These are phyloP conservation scores for Erodium trifolium DNA, from an alignment of 441 rosid genomes.

Conservation along the genomic window DNA sequence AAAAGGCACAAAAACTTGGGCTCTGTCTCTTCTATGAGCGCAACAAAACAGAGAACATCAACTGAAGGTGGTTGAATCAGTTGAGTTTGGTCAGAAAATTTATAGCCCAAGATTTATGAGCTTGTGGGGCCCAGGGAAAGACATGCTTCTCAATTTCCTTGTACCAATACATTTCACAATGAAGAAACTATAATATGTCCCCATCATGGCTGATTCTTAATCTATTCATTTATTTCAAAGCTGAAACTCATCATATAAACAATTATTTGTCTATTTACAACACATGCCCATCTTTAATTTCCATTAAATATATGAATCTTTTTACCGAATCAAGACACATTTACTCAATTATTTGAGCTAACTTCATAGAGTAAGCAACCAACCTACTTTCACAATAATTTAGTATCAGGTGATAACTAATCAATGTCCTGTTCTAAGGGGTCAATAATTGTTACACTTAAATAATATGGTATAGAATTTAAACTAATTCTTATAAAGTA, in stretches of 20 bases:
- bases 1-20: neutral
- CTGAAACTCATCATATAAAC: neutral
- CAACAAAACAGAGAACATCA: neutral
- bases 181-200: neutral
- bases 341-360: conserved; percentile 2
- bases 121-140: neutral
- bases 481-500: neutral
- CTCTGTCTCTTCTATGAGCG: neutral
- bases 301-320: neutral
- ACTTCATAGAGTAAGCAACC: neutral
- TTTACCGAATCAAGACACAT: neutral
- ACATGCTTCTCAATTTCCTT: neutral
- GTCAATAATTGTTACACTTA: neutral
- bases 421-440: neutral
- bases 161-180: neutral
- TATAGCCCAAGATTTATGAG: neutral
- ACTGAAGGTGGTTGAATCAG: neutral
- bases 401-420: neutral
- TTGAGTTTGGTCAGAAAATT: neutral
- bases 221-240: neutral
- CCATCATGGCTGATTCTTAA: neutral
- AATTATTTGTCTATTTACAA: no score
- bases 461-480: neutral
- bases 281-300: neutral
- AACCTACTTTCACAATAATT: neutral